phyloP scores from a whole-genome alignment of 139 green algal species.

The Chlorella vulgaris region DNA sequence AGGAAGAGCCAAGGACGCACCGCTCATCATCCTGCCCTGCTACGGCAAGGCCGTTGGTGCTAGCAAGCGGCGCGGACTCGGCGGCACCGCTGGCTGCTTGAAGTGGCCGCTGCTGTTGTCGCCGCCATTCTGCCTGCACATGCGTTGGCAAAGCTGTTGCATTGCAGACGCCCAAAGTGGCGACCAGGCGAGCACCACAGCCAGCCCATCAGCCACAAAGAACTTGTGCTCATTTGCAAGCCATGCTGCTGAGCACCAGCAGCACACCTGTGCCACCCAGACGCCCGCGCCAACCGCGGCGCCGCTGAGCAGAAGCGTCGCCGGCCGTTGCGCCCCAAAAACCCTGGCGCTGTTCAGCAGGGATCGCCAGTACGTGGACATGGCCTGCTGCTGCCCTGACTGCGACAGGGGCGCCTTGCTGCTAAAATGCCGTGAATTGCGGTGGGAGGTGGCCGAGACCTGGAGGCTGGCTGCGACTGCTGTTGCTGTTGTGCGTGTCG shows the following conservation, averaged over 20 bases:
- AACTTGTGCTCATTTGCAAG: too few relatives aligned
- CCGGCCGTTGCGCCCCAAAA: slow-evolving; percentile 12
- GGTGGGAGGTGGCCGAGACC: background rate
- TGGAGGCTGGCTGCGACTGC: background rate
- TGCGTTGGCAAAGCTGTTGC: too few relatives aligned
- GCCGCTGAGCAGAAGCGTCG: slow-evolving; percentile 6
- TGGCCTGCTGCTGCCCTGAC: background rate
- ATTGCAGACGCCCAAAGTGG: too few relatives aligned
- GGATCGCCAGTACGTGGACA: slow-evolving; percentile 4
- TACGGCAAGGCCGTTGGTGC: background rate
- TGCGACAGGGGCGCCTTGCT: background rate
- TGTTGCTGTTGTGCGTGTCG: background rate
- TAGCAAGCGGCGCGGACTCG: slow-evolving; percentile 4
- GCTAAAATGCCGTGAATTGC: background rate
- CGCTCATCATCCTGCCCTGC: background rate
- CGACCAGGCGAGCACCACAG: too few relatives aligned
- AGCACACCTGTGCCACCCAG: slow-evolving; percentile 17
- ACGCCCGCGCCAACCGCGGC: slow-evolving; percentile 17
- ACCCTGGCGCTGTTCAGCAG: slow-evolving; percentile 12
- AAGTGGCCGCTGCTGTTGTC: slow-evolving; percentile 6
- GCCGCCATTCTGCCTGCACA: slow-evolving; percentile 22
- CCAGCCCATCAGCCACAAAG: too few relatives aligned
- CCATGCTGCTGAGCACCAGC: slow-evolving; percentile 4
- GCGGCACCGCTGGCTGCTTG: slow-evolving; percentile 19
- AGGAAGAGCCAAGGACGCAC: too few relatives aligned